These are phyloP conservation scores for Fusarium citri DNA, from an alignment of 2,329 filamentous ascomycete genomes.

Conservation along the genomic window DNA sequence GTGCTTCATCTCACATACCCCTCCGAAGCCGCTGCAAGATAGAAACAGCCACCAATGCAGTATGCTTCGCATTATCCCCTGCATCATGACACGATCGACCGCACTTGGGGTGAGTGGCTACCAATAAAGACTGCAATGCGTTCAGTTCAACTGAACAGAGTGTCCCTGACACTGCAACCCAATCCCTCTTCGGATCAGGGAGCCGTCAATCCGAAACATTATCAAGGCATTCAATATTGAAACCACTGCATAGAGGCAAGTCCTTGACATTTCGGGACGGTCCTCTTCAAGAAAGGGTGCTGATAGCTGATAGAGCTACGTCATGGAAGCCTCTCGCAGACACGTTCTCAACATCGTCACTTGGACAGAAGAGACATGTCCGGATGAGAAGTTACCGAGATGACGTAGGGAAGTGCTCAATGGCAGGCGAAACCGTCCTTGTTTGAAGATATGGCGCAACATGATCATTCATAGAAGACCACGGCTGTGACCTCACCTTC, in stretches of 20 bases:
- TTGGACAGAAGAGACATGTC: neutral
- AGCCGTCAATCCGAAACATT: slow-evolving; percentile 31
- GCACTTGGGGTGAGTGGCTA: slow-evolving; percentile 14
- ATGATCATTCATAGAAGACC: slow-evolving; percentile 58
- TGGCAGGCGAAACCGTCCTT: neutral
- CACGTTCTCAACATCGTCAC: neutral
- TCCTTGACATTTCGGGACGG: neutral
- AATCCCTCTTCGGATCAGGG: slow-evolving; percentile 20
- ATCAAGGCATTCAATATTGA: neutral
- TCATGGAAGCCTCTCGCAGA: neutral
- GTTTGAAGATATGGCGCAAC: neutral
- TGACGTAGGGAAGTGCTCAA: neutral
- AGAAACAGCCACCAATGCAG: slow-evolving; percentile 14
- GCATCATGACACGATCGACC: slow-evolving; percentile 29
- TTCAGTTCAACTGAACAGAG: slow-evolving; percentile 9
- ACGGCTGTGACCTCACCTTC: slow-evolving; percentile 60
- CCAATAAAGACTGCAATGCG: slow-evolving; percentile 4
- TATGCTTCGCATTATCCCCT: slow-evolving; percentile 34
- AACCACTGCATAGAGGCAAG: slow-evolving; percentile 1
- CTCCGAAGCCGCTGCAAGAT: slow-evolving; percentile 22
- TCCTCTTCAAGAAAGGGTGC: neutral
- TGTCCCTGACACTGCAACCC: slow-evolving; percentile 37
- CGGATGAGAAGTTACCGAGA: slow-evolving; percentile 9
- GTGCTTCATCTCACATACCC: slow-evolving; percentile 3
- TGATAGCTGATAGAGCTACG: neutral